These are phyloP conservation scores for Fusarium multiceps DNA, from an alignment of 2,329 filamentous ascomycete genomes.

Conservation along the genomic window DNA sequence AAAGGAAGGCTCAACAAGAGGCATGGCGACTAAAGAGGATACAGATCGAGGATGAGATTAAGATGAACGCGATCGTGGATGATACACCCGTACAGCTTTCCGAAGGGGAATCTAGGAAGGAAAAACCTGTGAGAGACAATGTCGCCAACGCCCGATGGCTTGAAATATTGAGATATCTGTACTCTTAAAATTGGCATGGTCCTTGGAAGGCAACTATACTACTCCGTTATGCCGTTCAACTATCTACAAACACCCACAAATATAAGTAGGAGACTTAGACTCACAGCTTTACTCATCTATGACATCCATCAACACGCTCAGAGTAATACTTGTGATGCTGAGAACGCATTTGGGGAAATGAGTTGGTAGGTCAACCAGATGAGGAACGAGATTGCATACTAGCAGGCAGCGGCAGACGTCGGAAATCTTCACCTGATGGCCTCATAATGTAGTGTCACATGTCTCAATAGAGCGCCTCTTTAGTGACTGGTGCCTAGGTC, in stretches of 20 bases:
- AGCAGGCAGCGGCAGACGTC: background rate
- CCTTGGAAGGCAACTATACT: background rate
- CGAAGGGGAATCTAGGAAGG: background rate
- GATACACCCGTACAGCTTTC: background rate
- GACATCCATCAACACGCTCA: background rate
- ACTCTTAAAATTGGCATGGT: background rate
- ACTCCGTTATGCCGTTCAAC: background rate
- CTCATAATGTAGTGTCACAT: background rate
- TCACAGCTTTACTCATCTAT: background rate
- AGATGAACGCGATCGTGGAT: background rate
- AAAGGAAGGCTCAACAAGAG: background rate
- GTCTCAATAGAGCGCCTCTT: constrained; percentile 13
- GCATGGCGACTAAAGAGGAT: background rate
- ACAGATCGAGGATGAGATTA: background rate
- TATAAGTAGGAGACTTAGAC: background rate
- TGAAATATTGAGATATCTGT: background rate
- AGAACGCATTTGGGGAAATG: background rate
- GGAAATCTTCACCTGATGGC: background rate
- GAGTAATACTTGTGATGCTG: background rate
- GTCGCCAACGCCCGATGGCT: background rate
- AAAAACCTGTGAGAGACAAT: background rate
- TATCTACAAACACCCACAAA: background rate
- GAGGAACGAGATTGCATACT: background rate
- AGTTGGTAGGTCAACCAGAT: background rate
- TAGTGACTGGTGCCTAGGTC: constrained; percentile 32